These are phyloP conservation scores for Pichia thaimueangensis DNA, from an alignment of 805 yeast species.

Conservation along the genomic window DNA sequence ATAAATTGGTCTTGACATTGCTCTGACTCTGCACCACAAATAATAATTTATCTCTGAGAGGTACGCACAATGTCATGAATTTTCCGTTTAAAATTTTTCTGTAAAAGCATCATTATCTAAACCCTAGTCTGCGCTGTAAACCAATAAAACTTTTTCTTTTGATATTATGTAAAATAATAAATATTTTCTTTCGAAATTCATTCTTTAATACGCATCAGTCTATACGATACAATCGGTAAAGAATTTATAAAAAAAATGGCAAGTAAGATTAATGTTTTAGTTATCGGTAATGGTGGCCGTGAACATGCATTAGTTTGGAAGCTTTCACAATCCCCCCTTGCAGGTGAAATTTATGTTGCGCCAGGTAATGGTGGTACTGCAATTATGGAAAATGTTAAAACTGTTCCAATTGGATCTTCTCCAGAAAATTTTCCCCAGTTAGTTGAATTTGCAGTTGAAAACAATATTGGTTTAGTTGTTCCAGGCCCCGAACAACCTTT, in stretches of 20 bases:
- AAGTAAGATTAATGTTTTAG: conserved; percentile 50
- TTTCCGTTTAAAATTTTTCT: no score
- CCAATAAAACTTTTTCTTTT: no score
- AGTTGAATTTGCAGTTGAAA: conserved; percentile 65
- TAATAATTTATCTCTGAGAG: no score
- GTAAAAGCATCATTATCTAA: no score
- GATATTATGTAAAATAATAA: no score
- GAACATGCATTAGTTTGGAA: conserved; percentile 97
- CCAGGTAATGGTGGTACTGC: conserved; percentile 96
- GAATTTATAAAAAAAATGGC: conserved; percentile 10
- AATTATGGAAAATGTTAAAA: conserved; percentile 53
- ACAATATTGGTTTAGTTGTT: conserved; percentile 65
- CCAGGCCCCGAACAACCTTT: conserved; percentile 99
- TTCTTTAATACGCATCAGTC: no score
- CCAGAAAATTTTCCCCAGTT: conserved; percentile 63
- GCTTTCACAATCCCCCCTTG: conserved; percentile 69
- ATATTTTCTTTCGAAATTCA: background rate
- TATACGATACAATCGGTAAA: no score
- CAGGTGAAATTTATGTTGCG: conserved; percentile 74
- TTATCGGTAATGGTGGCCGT: conserved; percentile 97
- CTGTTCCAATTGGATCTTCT: conserved; percentile 61
- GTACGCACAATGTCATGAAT: no score
- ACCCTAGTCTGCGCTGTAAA: no score
- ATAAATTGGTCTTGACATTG: no score
- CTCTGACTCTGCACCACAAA: no score